Evolutionary conservation across 768 basidiomycete species (phyloP), one percentile per base, ranked within the genome.

Genomic region (Suillus variegatus): DNA sequence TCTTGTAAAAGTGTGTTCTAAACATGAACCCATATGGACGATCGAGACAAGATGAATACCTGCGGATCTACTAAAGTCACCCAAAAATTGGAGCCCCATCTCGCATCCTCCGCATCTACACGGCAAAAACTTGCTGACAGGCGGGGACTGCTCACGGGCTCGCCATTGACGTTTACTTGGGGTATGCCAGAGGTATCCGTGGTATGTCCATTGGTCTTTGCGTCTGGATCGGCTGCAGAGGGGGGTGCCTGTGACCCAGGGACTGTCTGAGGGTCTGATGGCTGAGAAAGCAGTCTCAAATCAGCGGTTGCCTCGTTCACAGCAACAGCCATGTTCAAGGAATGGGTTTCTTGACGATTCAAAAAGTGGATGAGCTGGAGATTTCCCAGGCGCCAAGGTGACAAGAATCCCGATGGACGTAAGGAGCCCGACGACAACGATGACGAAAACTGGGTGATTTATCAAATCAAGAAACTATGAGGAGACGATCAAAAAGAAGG

Each of bases 81-180:
- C 95, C 95, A 97, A 74, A 97, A 97, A 75, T 94, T 90, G 35
- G 91, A 86, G 6, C 93, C 94, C 94, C 94, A 95, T 36, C 84
- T 84, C 66, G 85, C 77, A 69, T 84, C 85, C 38, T 78, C 76
- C 4, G 70, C 65, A 66, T 77, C 77, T 36, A 68, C 61, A 2
- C 55, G 25, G 4, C 36, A 16, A n/a, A 72, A 71, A 3, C 67
- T 69, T 36, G 66, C 73, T n/a, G 77, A 76, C 9, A 73, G 77
- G 41, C 76, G 73, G 55, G 73, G 76, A 62, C 73, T 78, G 47
- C 66, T 68, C 13, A 77, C 22, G 6, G 76, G 76, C 32, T 78
- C 75, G 25, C 76, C 76, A 51, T 77, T 77, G 40, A 77, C 75
- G 64, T 77, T 77, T 22, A 77, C 77, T 43, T 78, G 76, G 4